Evolutionary conservation across 345 rosid species (phyloP), one percentile per base, ranked within the genome.

Genomic region (Hibiscus trionum): DNA sequence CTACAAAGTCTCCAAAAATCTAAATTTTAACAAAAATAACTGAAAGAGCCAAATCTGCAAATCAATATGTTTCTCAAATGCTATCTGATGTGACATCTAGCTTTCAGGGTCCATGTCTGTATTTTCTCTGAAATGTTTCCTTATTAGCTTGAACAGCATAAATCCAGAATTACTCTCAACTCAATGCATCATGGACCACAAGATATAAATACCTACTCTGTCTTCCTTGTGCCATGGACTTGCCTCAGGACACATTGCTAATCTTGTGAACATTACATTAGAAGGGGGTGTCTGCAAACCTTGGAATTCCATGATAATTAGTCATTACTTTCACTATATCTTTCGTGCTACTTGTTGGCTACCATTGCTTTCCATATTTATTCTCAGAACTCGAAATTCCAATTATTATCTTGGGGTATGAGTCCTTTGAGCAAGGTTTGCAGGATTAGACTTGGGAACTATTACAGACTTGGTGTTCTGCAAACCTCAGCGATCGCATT

Each of bases 231-330:
- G 39, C 65, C 37, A 21, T 57, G 37, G 29, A 53, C 15, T 57
- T 56, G 15, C 56, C 5, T 17, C 52, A 0, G 53, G 15, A 37
- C n/a, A 26, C 60, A 2, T 57, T 71, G 52, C 56, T 24, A 11
- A 35, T 57, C 44, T 69, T 12, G 27, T 52, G 61, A 33, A 19
- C 49, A 57, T 55, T 56, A 56, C n/a, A 12, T 11, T 31, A n/a
- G 12, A 11, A 21, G 29, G 53, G 29, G 9, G 16, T 8, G 29
- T 7, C 33, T 55, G 0, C 33, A 33, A 70, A 57, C 64, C 62
- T 70, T 70, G 61, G 26, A 31, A 56, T 70, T 39, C 49, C 16
- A 69, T 17, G 39, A 69, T 55, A 49, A 49, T 50, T 52, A 42
- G 66, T 11, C 50, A 65, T 65, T 63, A 19, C 53, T 65, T 42